These are phyloP conservation scores for Podospora bellae-mahoneyi DNA, from an alignment of 495 filamentous ascomycete genomes.

Conservation along the genomic window DNA sequence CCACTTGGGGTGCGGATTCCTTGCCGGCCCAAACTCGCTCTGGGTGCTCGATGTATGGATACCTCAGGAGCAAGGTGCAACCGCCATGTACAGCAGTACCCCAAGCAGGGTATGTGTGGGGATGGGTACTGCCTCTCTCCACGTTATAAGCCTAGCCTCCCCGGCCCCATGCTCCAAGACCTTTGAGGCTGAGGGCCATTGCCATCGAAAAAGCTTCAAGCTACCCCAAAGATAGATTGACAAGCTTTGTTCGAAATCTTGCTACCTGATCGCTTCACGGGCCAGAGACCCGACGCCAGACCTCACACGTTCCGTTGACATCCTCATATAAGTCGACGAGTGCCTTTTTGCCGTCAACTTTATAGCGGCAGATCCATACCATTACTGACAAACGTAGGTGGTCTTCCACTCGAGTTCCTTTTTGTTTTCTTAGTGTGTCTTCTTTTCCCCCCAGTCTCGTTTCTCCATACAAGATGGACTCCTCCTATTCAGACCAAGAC, in stretches of 20 bases:
- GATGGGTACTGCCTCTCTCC: slow-evolving; percentile 31
- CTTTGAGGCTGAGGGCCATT: slow-evolving; percentile 35
- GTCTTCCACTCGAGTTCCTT: slow-evolving; percentile 18
- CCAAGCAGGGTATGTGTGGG: slow-evolving; percentile 24
- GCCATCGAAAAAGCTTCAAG: slow-evolving; percentile 14
- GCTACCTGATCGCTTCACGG: slow-evolving; percentile 28
- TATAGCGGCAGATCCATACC: slow-evolving; percentile 13
- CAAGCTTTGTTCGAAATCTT: slow-evolving; percentile 24
- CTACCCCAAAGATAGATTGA: slow-evolving; percentile 36
- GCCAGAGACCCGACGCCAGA: slow-evolving; percentile 15
- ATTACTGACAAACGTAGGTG: slow-evolving; percentile 32
- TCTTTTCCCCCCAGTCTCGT: background rate
- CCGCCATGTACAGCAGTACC: background rate
- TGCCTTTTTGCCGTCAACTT: slow-evolving; percentile 12
- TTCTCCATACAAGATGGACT: slow-evolving; percentile 31
- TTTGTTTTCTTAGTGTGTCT: slow-evolving; percentile 7
- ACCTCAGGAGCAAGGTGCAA: slow-evolving; percentile 3
- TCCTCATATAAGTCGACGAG: slow-evolving; percentile 30
- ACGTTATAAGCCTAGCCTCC: slow-evolving; percentile 33
- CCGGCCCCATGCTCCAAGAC: slow-evolving; percentile 28
- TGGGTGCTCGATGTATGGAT: slow-evolving; percentile 9
- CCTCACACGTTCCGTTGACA: slow-evolving; percentile 10
- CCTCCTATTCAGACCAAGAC: slow-evolving; percentile 29
- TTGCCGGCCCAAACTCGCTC: slow-evolving; percentile 22
- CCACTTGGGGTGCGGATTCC: slow-evolving; percentile 27